Conservation (phyloP, 1,284 basidiomycete species). For the Microbotryum scabiosae region DNA sequence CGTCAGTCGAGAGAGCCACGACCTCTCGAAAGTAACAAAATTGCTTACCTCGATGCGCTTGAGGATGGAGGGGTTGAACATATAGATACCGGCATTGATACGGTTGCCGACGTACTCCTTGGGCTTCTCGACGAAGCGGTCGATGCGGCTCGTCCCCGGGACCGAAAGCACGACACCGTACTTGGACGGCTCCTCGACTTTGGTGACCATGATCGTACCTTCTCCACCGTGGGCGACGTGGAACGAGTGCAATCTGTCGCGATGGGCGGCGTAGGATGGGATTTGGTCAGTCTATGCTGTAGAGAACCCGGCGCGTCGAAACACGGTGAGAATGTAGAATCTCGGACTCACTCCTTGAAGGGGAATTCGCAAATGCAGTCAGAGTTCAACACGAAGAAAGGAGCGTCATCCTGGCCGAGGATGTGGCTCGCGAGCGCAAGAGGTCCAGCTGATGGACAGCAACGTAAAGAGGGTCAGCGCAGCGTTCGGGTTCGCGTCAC, state of each 20-base stretch:
- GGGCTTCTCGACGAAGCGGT: conserved; percentile 51
- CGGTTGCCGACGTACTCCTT: conserved; percentile 50
- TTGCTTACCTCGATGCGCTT: conserved; percentile 45
- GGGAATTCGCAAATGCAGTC: conserved; percentile 49
- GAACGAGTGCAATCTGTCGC: conserved; percentile 41
- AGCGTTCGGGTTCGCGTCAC: neutral
- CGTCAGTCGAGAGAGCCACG: neutral
- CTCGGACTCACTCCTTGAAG: conserved; percentile 40
- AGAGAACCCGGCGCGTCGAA: too few species aligned
- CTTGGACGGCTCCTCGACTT: conserved; percentile 49
- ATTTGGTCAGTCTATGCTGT: too few species aligned
- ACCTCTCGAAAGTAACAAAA: neutral
- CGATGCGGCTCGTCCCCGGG: conserved; percentile 44
- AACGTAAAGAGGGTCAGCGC: neutral
- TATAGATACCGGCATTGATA: conserved; percentile 52
- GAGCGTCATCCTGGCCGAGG: conserved; percentile 48
- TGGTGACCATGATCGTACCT: conserved; percentile 50
- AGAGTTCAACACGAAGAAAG: conserved; percentile 51
- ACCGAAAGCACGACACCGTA: conserved; percentile 50
- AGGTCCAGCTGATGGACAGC: conserved; percentile 43
- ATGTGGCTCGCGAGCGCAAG: conserved; percentile 48
- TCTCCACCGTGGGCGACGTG: conserved; percentile 48
- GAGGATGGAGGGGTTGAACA: conserved; percentile 49
- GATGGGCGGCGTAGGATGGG: conserved; percentile 33
- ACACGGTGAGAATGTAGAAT: too few species aligned